Conservation (phyloP, 2,329 filamentous ascomycete genomes). For the Microdochium bolleyi region DNA sequence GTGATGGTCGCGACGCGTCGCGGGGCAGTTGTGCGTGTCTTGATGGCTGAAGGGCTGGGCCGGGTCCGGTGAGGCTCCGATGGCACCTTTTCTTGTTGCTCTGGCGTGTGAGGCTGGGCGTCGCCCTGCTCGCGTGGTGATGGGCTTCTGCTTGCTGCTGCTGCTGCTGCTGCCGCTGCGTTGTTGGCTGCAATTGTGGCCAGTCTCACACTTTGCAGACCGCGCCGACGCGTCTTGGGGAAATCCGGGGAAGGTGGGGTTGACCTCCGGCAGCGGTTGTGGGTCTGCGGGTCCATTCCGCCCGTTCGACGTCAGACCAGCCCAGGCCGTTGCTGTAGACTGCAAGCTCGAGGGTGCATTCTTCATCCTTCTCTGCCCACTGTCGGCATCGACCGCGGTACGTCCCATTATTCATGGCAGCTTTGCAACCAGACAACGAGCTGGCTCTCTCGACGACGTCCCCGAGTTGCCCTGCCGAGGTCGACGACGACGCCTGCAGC, state of each 20-base stretch:
- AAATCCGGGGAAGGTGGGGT: not conserved
- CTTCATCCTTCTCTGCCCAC: not conserved
- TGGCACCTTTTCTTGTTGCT: not conserved
- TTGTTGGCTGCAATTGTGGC: not conserved
- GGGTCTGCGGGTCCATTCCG: not conserved
- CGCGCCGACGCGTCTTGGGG: not conserved
- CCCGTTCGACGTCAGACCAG: no score
- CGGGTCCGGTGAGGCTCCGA: not conserved
- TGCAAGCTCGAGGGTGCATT: not conserved
- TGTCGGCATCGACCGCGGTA: not conserved
- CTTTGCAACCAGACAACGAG: not conserved
- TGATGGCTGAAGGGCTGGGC: not conserved
- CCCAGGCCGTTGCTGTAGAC: no score
- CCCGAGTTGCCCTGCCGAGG: not conserved
- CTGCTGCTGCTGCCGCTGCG: not conserved
- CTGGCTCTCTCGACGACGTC: not conserved
- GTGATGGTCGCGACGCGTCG: not conserved
- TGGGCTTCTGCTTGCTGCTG: not conserved
- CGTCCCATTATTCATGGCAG: not conserved
- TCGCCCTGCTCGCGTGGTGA: no score
- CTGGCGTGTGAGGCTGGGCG: not conserved
- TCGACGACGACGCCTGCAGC: not conserved
- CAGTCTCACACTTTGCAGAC: not conserved
- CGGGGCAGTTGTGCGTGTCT: not conserved
- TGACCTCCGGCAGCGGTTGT: not conserved